These are phyloP conservation scores for Cutaneotrichosporon cutaneum DNA, from an alignment of 1,284 basidiomycete species.

Conservation along the genomic window DNA sequence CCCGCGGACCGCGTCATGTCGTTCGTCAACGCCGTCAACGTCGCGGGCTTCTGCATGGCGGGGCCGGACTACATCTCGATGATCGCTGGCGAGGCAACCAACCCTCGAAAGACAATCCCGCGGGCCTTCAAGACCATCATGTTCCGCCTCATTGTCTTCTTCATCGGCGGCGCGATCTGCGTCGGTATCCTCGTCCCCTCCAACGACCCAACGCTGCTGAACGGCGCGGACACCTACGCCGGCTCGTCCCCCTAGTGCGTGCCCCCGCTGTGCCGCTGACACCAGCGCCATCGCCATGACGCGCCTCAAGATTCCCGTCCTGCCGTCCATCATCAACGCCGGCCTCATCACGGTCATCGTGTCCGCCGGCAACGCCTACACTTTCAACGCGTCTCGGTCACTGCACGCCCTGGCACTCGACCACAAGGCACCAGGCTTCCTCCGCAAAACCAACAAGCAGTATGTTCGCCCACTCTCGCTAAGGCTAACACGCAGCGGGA, in stretches of 20 bases:
- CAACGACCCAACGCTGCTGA: constrained; percentile 16
- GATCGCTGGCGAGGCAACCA: constrained; percentile 54
- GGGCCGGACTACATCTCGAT: constrained; percentile 52
- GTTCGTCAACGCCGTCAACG: constrained; percentile 29
- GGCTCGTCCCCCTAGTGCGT: constrained; percentile 62
- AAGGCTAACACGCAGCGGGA: constrained; percentile 58
- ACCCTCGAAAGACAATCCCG: constrained; percentile 67
- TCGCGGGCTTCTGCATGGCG: constrained; percentile 35
- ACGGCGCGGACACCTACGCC: constrained; percentile 59
- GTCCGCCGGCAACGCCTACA: constrained; percentile 30
- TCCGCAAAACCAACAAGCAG: constrained; percentile 60
- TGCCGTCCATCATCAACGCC: constrained; percentile 67
- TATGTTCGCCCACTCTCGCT: background rate
- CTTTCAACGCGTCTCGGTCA: constrained; percentile 40
- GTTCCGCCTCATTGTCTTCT: constrained; percentile 63
- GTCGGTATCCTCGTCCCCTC: constrained; percentile 59
- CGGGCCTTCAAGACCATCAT: constrained; percentile 71
- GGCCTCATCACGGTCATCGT: constrained; percentile 59
- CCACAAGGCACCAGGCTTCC: constrained; percentile 61
- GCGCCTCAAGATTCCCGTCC: constrained; percentile 63
- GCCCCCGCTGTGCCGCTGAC: constrained; percentile 70
- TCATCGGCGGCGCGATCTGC: constrained; percentile 5
- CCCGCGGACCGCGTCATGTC: constrained; percentile 29
- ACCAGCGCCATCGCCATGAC: constrained; percentile 48
- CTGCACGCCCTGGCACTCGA: constrained; percentile 53